Conservation (phyloP, 495 filamentous ascomycete species). For the Chaetomidium leptoderma region DNA sequence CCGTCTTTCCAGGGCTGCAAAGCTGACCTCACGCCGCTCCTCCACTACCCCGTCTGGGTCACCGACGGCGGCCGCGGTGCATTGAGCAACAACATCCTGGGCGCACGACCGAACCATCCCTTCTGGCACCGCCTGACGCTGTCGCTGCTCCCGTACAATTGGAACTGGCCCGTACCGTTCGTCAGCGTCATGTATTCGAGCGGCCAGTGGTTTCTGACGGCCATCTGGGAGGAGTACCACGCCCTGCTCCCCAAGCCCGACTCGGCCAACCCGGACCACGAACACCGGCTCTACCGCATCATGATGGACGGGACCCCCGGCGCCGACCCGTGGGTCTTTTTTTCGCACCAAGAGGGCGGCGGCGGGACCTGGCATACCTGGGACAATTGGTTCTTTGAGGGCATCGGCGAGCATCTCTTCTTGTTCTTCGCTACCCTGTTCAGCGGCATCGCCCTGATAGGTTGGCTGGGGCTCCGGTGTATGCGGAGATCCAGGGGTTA, state of each 20-base stretch:
- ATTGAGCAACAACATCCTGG: constrained; percentile 88
- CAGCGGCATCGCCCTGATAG: background rate
- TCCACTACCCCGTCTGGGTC: constrained; percentile 78
- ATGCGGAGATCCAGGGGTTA: constrained; percentile 14
- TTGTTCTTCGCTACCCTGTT: constrained; percentile 37
- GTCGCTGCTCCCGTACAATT: constrained; percentile 63
- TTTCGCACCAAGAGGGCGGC: constrained; percentile 37
- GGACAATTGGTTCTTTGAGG: constrained; percentile 33
- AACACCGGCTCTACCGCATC: constrained; percentile 33
- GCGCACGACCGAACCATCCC: constrained; percentile 70
- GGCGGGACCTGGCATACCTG: constrained; percentile 43
- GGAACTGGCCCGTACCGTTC: constrained; percentile 76
- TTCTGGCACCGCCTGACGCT: constrained; percentile 76
- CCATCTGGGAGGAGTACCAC: constrained; percentile 76
- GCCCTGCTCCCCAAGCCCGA: constrained; percentile 15
- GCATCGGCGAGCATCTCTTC: constrained; percentile 36
- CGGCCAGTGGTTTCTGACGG: constrained; percentile 77
- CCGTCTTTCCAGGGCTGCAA: constrained; percentile 64
- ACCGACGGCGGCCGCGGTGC: constrained; percentile 77
- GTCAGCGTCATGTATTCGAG: constrained; percentile 87
- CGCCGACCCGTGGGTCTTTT: constrained; percentile 40
- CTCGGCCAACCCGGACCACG: constrained; percentile 8
- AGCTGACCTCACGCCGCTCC: constrained; percentile 71
- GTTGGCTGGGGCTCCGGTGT: constrained; percentile 15
- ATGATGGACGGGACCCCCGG: constrained; percentile 42